Percentiles rank a stretch among this genome's conserved stretches.
Evolutionary conservation across 2,329 filamentous ascomycete genomes (phyloP).

Genomic region (Metarhizium guizhouense): DNA sequence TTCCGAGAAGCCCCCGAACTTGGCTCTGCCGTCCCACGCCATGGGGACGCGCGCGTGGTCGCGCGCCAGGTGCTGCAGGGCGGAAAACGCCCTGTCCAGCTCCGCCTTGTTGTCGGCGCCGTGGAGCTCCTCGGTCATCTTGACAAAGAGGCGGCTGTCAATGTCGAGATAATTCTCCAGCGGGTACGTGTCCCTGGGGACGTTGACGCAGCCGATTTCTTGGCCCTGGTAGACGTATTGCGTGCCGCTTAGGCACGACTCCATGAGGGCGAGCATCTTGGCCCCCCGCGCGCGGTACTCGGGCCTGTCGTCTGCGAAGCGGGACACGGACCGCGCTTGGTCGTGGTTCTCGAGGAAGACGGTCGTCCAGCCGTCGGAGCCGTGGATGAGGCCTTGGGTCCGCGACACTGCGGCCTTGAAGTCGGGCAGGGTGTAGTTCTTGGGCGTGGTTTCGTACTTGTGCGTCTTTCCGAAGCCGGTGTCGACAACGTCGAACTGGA

Average conservation of each 20-base stretch:
- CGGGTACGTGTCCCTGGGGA: constrained; percentile 48
- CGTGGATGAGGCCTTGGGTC: constrained; percentile 42
- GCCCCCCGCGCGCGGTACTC: constrained; percentile 38
- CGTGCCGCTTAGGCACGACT: constrained; percentile 45
- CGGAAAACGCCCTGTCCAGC: constrained; percentile 25
- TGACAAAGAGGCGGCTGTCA: constrained; percentile 35
- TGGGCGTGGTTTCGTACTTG: constrained; percentile 40
- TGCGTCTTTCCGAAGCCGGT: constrained; percentile 43
- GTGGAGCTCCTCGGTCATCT: constrained; percentile 20
- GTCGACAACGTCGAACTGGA: constrained; percentile 57
- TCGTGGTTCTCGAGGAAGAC: constrained; percentile 60
- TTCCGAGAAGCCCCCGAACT: constrained; percentile 25
- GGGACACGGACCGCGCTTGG: constrained; percentile 48
- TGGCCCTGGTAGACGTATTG: constrained; percentile 61
- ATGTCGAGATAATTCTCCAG: constrained; percentile 43
- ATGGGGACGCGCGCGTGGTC: constrained; percentile 61
- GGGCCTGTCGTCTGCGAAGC: constrained; percentile 41
- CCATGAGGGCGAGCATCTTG: constrained; percentile 50
- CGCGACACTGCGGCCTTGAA: constrained; percentile 38
- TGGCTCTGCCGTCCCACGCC: constrained; percentile 44
- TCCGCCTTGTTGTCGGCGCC: constrained; percentile 20
- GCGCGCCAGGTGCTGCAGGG: constrained; percentile 29
- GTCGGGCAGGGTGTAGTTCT: constrained; percentile 35
- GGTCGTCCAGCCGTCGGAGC: constrained; percentile 53
- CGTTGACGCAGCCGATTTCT: constrained; percentile 56